A percentile compares a stretch with the other conserved stretches of the same genome.
phyloP scores from a whole-genome alignment of 2,329 filamentous ascomycete genomes.

The Monosporascus sp. region DNA sequence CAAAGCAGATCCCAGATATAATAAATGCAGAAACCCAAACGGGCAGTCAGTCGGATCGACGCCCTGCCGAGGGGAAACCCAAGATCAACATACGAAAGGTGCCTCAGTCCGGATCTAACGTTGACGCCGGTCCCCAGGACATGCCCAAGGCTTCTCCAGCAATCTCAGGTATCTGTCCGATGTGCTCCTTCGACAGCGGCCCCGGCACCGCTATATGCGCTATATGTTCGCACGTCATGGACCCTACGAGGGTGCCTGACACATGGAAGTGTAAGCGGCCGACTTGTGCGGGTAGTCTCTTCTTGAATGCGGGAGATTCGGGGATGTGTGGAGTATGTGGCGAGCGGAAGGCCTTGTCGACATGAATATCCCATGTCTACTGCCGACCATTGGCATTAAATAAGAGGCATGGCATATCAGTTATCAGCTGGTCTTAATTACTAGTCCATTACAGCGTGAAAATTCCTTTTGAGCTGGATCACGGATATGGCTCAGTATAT shows the following conservation, averaged over 20 bases:
- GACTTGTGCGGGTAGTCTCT: slow-evolving; percentile 51
- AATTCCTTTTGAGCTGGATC: too few relatives aligned
- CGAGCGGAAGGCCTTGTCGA: slow-evolving; percentile 26
- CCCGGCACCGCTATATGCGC: slow-evolving; percentile 52
- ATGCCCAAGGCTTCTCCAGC: not conserved
- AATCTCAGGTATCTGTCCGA: slow-evolving; percentile 38
- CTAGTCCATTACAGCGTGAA: too few relatives aligned
- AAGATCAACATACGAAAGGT: slow-evolving; percentile 3
- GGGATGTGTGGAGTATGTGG: slow-evolving; percentile 69
- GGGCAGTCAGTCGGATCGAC: slow-evolving; percentile 8
- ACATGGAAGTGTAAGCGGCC: slow-evolving; percentile 61
- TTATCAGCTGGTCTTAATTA: too few relatives aligned
- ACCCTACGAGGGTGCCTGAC: slow-evolving; percentile 43
- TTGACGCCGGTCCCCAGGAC: slow-evolving; percentile 5
- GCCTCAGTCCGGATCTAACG: slow-evolving; percentile 1
- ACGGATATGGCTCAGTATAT: too few relatives aligned
- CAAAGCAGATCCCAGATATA: slow-evolving; percentile 9
- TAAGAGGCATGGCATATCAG: too few relatives aligned
- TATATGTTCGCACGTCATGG: slow-evolving; percentile 67
- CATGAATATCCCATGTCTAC: not conserved
- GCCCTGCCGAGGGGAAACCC: not conserved
- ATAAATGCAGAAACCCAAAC: slow-evolving; percentile 5
- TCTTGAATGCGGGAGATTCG: slow-evolving; percentile 65
- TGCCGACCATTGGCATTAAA: too few relatives aligned
- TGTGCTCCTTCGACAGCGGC: slow-evolving; percentile 66